Base-by-base conservation (phyloP, 2,329 filamentous ascomycete genomes). In the Penicillium sp. region DNA sequence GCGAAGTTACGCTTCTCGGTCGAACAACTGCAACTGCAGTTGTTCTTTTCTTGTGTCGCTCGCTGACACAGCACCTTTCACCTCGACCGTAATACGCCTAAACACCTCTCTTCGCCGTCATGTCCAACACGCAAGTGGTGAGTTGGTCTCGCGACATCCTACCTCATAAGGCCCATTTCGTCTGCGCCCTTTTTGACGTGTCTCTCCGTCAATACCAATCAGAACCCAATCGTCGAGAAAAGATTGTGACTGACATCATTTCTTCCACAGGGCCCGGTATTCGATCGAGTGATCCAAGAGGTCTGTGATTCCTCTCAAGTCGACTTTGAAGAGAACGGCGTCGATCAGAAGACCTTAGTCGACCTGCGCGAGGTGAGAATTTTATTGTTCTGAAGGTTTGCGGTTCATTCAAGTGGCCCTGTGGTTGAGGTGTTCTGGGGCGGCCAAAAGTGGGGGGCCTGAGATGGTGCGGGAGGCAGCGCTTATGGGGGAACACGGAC, bases 321-420 rank as follows among this genome's bases (percentile, higher is more conserved):
- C 59, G 92, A 96, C 68, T 96, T 98, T 63, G 92, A 98, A 66
- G 92, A 98, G 69, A 87, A 84, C 54, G 92, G 92, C 56, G 84
- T 96, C 50, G 87, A 94, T 56, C 84, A 90, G 64, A 73, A 78
- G 54, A 90, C 90, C 35, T 71, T 98, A 57, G 80, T 90, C 52
- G 86, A 95, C 64, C 73, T 98, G 73, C 82, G 82, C 67, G 76
- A 82, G 79, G 90, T 96, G 73, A 76, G 25, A n/a, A 13, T 4
- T 23, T 6, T 6, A n/a, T 27, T 11, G 4, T 27, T 11, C 4
- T 6, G 25, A 11, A n/a, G 9, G 25, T 5, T 27, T 11, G 4
- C n/a, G 9, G 25, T 6, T 6, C 25, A 4, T n/a, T 27, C 5
- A 6, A 11, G 9, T 27, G 25, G 32, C 39, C 15, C 26, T 42